phyloP scores from a whole-genome alignment of 495 filamentous ascomycete species.

The Penicillium psychrofluorescens region DNA sequence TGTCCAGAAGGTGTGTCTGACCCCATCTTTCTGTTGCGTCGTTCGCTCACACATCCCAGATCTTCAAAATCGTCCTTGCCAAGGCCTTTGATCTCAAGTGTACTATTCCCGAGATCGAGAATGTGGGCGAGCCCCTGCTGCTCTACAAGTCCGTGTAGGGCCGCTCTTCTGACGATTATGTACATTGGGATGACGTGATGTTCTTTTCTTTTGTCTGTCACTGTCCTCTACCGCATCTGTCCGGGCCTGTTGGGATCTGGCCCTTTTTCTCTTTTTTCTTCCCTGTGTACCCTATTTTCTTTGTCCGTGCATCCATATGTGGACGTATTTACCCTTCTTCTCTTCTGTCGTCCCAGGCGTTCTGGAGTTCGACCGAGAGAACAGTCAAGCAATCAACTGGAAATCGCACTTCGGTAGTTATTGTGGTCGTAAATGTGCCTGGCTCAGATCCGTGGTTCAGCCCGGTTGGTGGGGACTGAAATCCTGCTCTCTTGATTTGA shows the following conservation, averaged over 20 bases:
- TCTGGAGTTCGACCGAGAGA: no score
- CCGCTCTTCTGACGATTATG: constrained; percentile 23
- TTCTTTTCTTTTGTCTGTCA: constrained; percentile 6
- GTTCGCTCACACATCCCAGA: constrained; percentile 47
- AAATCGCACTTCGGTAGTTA: no score
- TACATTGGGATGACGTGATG: constrained; percentile 36
- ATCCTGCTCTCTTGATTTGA: no score
- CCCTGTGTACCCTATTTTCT: constrained; percentile 12
- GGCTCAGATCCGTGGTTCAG: no score
- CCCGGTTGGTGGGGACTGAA: no score
- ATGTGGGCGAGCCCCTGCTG: constrained; percentile 91
- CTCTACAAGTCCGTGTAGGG: constrained; percentile 74
- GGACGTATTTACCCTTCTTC: constrained; percentile 13
- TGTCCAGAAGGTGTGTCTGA: constrained; percentile 78
- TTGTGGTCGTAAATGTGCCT: no score
- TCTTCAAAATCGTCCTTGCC: constrained; percentile 98
- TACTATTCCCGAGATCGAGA: constrained; percentile 97
- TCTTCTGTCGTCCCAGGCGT: constrained; percentile 9
- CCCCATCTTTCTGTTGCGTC: background rate
- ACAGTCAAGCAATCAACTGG: no score
- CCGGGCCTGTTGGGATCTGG: background rate
- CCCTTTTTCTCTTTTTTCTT: background rate
- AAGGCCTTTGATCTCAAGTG: constrained; percentile 99
- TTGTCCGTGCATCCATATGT: constrained; percentile 7
- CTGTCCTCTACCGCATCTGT: no score